These are phyloP conservation scores for Rosa chinensis DNA, from an alignment of 306 rosid species.

Conservation along the genomic window DNA sequence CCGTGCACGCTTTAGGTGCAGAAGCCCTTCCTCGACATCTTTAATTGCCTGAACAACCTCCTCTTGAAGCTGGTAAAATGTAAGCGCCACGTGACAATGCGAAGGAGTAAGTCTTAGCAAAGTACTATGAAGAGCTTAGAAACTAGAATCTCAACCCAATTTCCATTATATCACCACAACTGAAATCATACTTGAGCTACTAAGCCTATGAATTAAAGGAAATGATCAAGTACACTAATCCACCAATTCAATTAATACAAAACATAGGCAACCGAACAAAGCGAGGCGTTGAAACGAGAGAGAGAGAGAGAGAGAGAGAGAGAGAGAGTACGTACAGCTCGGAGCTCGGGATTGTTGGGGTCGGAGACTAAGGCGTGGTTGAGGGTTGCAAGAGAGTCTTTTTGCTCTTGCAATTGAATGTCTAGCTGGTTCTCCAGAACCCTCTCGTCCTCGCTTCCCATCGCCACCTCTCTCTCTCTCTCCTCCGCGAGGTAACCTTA, in stretches of 20 bases:
- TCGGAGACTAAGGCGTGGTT: slow-evolving; percentile 66
- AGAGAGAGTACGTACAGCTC: slow-evolving; percentile 38
- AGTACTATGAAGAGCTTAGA: not conserved
- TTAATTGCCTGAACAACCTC: slow-evolving; percentile 85
- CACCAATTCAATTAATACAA: not conserved
- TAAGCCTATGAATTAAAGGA: too few relatives aligned
- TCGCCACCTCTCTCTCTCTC: not conserved
- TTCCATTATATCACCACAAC: not conserved
- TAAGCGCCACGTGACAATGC: slow-evolving; percentile 3
- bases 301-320: not conserved
- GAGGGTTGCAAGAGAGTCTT: slow-evolving; percentile 67
- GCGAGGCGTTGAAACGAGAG: not conserved
- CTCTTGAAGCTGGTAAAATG: slow-evolving; percentile 57
- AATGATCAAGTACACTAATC: not conserved
- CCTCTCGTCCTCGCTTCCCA: slow-evolving; percentile 92
- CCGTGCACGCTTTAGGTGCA: slow-evolving; percentile 78
- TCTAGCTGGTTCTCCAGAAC: slow-evolving; percentile 81
- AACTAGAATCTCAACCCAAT: not conserved
- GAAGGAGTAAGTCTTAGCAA: slow-evolving; percentile 2
- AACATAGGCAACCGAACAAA: not conserved
- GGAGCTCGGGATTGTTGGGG: slow-evolving; percentile 72
- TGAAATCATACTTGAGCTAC: not conserved
- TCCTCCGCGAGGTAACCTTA: not conserved
- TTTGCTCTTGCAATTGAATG: slow-evolving; percentile 82
- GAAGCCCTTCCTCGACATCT: slow-evolving; percentile 89